These are phyloP conservation scores for Scheffersomyces illinoinensis DNA, from an alignment of 1,139 yeast genomes.

Conservation along the genomic window DNA sequence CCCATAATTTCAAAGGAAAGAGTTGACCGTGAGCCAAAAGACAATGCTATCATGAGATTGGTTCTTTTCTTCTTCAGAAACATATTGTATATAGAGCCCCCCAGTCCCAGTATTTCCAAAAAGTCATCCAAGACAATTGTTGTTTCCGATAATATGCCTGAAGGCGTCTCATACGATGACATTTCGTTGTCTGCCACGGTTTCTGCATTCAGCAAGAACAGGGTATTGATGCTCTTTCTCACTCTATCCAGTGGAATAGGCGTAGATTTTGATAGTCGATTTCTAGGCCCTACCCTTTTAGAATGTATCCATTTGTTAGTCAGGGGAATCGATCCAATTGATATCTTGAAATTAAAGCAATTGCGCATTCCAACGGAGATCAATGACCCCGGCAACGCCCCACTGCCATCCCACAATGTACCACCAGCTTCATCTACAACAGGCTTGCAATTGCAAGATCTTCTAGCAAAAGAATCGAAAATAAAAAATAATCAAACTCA, in stretches of 20 bases:
- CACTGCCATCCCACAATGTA: constrained; percentile 18
- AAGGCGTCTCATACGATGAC: constrained; percentile 60
- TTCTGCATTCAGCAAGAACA: constrained; percentile 58
- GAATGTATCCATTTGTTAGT: constrained; percentile 70
- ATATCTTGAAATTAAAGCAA: constrained; percentile 10
- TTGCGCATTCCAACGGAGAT: neutral
- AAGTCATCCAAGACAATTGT: constrained; percentile 29
- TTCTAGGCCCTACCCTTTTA: constrained; percentile 62
- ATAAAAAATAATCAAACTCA: constrained; percentile 52
- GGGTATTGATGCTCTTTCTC: constrained; percentile 69
- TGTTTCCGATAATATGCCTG: constrained; percentile 50
- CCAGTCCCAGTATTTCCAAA: constrained; percentile 50
- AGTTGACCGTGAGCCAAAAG: constrained; percentile 65
- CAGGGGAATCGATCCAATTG: constrained; percentile 52
- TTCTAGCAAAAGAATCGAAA: constrained; percentile 59
- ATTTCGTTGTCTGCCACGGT: constrained; percentile 64
- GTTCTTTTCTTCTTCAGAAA: constrained; percentile 77
- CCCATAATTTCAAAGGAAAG: constrained; percentile 61
- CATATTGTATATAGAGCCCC: constrained; percentile 72
- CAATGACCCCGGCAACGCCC: constrained; percentile 12
- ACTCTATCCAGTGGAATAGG: constrained; percentile 70
- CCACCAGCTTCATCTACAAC: constrained; percentile 19
- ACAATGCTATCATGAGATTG: constrained; percentile 69
- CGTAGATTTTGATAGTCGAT: constrained; percentile 58
- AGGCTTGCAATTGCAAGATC: constrained; percentile 48